Evolutionary conservation across 352 stramenopile species (phyloP).

Genomic region (Phytophthora rubi): DNA sequence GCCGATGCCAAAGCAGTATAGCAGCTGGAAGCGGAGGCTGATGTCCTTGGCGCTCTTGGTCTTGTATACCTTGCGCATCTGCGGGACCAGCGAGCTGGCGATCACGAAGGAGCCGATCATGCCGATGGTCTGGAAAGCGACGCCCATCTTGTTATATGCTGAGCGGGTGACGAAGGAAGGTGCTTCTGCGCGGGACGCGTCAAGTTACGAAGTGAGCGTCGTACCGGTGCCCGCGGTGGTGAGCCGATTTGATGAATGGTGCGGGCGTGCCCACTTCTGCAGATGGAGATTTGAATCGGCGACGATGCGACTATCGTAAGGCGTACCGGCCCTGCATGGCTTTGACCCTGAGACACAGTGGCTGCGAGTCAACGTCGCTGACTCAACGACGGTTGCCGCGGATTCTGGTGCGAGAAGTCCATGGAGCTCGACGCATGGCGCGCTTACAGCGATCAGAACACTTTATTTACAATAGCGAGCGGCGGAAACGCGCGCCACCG

Average conservation of each 20-base stretch:
- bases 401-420: neutral
- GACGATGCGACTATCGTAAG: constrained; percentile 30
- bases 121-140: constrained; percentile 60
- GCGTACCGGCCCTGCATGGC: constrained; percentile 8
- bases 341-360: constrained; percentile 28
- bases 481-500: neutral
- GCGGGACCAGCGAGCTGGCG: constrained; percentile 58
- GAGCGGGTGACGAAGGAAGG: neutral
- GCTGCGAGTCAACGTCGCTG: neutral
- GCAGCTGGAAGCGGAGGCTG: constrained; percentile 50
- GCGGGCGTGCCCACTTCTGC: constrained; percentile 14
- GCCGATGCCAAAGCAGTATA: constrained; percentile 50
- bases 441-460: neutral
- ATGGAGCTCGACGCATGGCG: neutral
- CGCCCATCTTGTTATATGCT: constrained; percentile 25
- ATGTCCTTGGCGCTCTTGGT: constrained; percentile 71
- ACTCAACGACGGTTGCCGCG: neutral
- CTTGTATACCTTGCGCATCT: constrained; percentile 66
- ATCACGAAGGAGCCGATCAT: constrained; percentile 71
- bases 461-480: neutral
- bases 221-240: constrained; percentile 5
- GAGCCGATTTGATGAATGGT: constrained; percentile 23
- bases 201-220: constrained; percentile 27
- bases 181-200: neutral
- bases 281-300: constrained; percentile 24